phyloP scores from a whole-genome alignment of 768 basidiomycete genomes.

The Boletus sensibilis region DNA sequence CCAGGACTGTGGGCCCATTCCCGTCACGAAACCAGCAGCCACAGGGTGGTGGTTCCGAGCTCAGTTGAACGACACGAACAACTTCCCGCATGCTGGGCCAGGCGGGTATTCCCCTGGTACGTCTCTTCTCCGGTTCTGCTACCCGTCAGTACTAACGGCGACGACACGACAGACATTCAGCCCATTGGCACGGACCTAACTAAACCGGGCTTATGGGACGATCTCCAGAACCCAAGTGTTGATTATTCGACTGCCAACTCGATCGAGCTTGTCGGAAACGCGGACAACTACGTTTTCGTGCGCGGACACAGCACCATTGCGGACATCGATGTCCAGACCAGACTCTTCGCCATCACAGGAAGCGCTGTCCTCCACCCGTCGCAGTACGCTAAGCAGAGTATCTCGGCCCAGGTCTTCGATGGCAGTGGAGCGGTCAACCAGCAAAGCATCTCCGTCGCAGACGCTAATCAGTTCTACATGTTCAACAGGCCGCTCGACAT shows the following conservation, averaged over 20 bases:
- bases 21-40: constrained; percentile 8
- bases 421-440: background rate
- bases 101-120: constrained; percentile 1
- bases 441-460: constrained; percentile 3
- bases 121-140: background rate
- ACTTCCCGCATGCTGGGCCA: constrained; percentile 1
- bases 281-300: constrained; percentile 8
- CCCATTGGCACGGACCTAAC: constrained; percentile 1
- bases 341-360: background rate
- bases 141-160: background rate
- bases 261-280: constrained; percentile 2
- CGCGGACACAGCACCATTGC: constrained; percentile 10
- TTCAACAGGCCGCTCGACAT: constrained; percentile 3
- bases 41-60: constrained; percentile 15
- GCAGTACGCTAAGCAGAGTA: background rate
- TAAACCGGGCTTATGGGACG: background rate
- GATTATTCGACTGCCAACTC: background rate
- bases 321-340: constrained; percentile 10
- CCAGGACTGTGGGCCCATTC: background rate
- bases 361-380: background rate
- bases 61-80: background rate
- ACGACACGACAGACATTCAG: constrained; percentile 2
- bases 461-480: constrained; percentile 4
- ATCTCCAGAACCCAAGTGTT: background rate
- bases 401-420: background rate